phyloP scores from a whole-genome alignment of 2,329 filamentous ascomycete species.

The Chrysosporium queenslandicum region DNA sequence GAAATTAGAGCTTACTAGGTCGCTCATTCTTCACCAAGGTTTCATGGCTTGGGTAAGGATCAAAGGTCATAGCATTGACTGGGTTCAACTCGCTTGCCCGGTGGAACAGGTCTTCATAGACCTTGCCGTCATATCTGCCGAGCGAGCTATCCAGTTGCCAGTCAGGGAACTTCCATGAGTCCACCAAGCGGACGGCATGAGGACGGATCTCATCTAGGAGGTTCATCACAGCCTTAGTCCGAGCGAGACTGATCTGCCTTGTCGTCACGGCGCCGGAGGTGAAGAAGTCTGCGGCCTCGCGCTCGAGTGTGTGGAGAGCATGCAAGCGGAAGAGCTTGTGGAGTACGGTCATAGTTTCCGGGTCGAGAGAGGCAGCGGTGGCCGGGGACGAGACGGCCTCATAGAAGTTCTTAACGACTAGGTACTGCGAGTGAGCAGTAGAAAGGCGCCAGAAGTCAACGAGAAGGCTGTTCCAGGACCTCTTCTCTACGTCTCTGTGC shows the following conservation, averaged over 20 bases:
- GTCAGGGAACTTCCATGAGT: constrained; percentile 67
- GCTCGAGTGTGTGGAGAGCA: constrained; percentile 56
- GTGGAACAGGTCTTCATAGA: constrained; percentile 68
- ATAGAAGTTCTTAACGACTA: constrained; percentile 73
- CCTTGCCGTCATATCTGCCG: constrained; percentile 61
- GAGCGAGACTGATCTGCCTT: constrained; percentile 59
- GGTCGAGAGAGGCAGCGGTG: constrained; percentile 46
- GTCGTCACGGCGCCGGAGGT: constrained; percentile 58
- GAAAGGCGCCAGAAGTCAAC: constrained; percentile 69
- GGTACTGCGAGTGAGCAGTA: constrained; percentile 66
- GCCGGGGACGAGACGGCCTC: constrained; percentile 50
- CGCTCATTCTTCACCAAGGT: constrained; percentile 50
- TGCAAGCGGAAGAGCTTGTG: constrained; percentile 59
- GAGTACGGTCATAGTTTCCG: constrained; percentile 49
- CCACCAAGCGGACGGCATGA: constrained; percentile 61
- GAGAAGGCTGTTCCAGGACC: constrained; percentile 65
- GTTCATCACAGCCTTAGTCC: constrained; percentile 58
- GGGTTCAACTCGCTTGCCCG: constrained; percentile 63
- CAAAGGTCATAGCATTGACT: constrained; percentile 59
- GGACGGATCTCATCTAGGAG: constrained; percentile 62
- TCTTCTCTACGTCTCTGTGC: constrained; percentile 64
- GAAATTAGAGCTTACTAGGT: constrained; percentile 30
- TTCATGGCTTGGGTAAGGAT: constrained; percentile 58
- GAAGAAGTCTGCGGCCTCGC: constrained; percentile 63
- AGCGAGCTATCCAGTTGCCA: constrained; percentile 66